Evolutionary conservation across 176 grass and related monocot species (phyloP).

Genomic region (Coix lacrymajobi): DNA sequence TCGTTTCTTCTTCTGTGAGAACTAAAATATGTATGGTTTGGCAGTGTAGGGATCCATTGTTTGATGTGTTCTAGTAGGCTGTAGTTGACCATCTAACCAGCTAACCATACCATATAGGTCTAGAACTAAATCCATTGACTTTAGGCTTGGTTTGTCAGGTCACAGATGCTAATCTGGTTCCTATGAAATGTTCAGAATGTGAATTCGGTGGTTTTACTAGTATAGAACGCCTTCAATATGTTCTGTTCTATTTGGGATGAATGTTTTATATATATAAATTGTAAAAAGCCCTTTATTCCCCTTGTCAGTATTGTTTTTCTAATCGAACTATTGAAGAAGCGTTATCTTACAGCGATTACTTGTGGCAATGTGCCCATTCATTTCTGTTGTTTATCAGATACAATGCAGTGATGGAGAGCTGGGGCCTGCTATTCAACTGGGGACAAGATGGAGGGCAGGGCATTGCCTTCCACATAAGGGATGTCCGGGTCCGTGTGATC

Average conservation of each 20-base stretch:
- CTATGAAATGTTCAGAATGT: neutral
- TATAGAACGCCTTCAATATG: neutral
- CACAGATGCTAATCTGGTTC: slow-evolving; percentile 1
- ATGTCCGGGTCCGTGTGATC: slow-evolving; percentile 69
- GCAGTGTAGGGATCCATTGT: neutral
- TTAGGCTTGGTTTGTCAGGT: neutral
- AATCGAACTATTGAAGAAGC: neutral
- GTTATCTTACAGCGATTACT: neutral
- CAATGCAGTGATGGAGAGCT: slow-evolving; percentile 67
- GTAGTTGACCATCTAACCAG: neutral
- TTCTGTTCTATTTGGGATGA: neutral
- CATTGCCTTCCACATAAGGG: slow-evolving; percentile 56
- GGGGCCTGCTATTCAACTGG: slow-evolving; percentile 87
- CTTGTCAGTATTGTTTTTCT: neutral
- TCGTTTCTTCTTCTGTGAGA: neutral
- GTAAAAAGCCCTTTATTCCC: too few relatives aligned
- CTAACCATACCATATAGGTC: neutral
- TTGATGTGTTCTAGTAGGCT: neutral
- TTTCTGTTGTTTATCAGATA: slow-evolving; percentile 45
- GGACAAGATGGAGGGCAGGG: slow-evolving; percentile 81
- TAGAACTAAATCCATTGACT: neutral
- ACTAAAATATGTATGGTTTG: neutral
- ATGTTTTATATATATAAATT: neutral
- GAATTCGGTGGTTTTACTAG: neutral
- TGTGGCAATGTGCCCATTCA: neutral